Percentiles rank a stretch among this genome's conserved stretches.
Conservation (phyloP, 2,329 filamentous ascomycete species). For the Chrysoporthe deuterocubensis region DNA sequence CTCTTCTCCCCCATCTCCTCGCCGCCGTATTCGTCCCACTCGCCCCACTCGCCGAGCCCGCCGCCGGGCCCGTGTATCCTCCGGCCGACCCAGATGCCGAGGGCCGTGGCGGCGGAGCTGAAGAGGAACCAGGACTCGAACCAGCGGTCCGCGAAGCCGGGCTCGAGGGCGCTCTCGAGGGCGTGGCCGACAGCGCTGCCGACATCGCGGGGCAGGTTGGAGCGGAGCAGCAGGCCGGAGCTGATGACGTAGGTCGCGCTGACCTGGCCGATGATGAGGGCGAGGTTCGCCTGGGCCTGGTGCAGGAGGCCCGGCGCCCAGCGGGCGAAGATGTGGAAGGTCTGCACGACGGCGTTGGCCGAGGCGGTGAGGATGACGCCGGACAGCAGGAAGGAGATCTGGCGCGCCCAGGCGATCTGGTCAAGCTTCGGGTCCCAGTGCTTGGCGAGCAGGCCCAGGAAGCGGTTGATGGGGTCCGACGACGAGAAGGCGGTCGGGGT, state of each 20-base stretch:
- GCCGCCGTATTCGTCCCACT: slow-evolving; percentile 62
- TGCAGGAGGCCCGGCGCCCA: slow-evolving; percentile 74
- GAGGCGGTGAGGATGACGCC: slow-evolving; percentile 82
- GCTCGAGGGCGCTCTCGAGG: slow-evolving; percentile 75
- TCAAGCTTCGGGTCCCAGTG: slow-evolving; percentile 86
- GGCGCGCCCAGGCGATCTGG: slow-evolving; percentile 80
- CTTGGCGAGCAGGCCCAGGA: slow-evolving; percentile 77
- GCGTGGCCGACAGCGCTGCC: slow-evolving; percentile 78
- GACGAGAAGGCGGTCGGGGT: slow-evolving; percentile 60
- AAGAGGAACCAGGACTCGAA: slow-evolving; percentile 86
- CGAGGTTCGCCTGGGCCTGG: slow-evolving; percentile 76
- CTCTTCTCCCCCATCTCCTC: slow-evolving; percentile 76
- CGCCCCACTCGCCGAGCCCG: slow-evolving; percentile 45
- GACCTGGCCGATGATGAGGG: slow-evolving; percentile 79
- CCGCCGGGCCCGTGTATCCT: slow-evolving; percentile 53
- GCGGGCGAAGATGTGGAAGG: slow-evolving; percentile 78
- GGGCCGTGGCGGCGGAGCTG: slow-evolving; percentile 66
- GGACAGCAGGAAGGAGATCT: slow-evolving; percentile 82
- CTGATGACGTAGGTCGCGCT: slow-evolving; percentile 85
- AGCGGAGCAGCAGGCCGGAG: slow-evolving; percentile 74
- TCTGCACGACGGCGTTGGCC: slow-evolving; percentile 83
- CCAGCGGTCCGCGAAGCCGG: slow-evolving; percentile 77
- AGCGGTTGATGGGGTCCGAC: slow-evolving; percentile 82
- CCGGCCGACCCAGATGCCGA: slow-evolving; percentile 75
- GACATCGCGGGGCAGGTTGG: slow-evolving; percentile 78